Conservation (phyloP, 768 basidiomycete genomes). For the Naganishia randhawae region DNA sequence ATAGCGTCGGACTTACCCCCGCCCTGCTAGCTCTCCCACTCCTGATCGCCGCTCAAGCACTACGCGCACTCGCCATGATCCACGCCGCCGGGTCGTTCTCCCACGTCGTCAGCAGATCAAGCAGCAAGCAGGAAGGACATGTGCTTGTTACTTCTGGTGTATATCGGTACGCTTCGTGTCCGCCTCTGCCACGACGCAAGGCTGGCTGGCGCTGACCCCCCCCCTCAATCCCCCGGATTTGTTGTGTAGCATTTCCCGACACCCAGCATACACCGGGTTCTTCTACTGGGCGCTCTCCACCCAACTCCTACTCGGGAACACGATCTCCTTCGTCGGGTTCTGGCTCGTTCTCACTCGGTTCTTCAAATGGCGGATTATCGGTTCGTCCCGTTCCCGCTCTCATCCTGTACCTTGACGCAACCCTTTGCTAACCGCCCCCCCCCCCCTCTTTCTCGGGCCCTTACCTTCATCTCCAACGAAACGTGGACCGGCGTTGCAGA, state of each 20-base stretch:
- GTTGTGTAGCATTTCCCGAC: constrained; percentile 69
- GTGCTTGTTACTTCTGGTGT: constrained; percentile 80
- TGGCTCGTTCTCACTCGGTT: constrained; percentile 72
- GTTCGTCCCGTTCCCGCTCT: too few species aligned
- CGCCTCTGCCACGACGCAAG: neutral
- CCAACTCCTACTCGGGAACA: constrained; percentile 85
- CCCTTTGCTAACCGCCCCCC: too few species aligned
- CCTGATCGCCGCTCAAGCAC: constrained; percentile 66
- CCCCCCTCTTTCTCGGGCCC: too few species aligned
- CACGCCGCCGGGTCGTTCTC: constrained; percentile 91
- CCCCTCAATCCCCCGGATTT: too few species aligned
- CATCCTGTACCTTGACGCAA: too few species aligned
- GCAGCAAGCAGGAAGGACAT: constrained; percentile 68
- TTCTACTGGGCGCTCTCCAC: constrained; percentile 97
- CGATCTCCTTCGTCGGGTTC: constrained; percentile 67
- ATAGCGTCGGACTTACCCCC: too few species aligned
- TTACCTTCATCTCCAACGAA: too few species aligned
- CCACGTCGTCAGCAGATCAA: constrained; percentile 66
- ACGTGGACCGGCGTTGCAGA: too few species aligned
- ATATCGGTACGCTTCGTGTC: constrained; percentile 63
- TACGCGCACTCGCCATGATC: constrained; percentile 92
- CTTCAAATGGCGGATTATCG: constrained; percentile 73
- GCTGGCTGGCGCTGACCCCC: too few species aligned
- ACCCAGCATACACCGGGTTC: constrained; percentile 95
- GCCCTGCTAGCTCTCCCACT: constrained; percentile 59